Evolutionary conservation across 2,329 filamentous ascomycete genomes (phyloP).

Genomic region (Raffaelea albimanens): DNA sequence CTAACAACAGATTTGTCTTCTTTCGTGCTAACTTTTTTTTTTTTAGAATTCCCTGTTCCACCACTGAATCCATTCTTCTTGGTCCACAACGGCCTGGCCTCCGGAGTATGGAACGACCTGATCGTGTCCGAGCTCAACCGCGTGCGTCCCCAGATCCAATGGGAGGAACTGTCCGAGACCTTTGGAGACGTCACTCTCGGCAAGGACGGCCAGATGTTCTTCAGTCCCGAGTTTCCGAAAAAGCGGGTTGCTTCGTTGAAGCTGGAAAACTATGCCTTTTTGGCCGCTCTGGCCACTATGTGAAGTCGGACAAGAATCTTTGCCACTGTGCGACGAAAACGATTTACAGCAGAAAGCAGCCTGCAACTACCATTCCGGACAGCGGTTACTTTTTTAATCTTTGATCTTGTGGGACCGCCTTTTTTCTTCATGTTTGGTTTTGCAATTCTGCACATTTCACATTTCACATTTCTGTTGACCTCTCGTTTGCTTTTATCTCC

Average conservation of each 20-base stretch:
- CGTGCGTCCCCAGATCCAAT: constrained; percentile 48
- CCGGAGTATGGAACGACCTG: constrained; percentile 62
- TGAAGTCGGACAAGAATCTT: no score
- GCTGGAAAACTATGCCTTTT: constrained; percentile 45
- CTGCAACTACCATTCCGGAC: no score
- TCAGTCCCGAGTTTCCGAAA: constrained; percentile 45
- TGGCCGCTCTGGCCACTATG: constrained; percentile 22
- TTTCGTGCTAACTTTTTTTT: not conserved
- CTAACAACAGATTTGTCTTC: not conserved
- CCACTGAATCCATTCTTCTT: constrained; percentile 66
- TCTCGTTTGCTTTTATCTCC: not conserved
- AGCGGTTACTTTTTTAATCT: no score
- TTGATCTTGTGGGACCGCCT: no score
- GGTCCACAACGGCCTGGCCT: constrained; percentile 48
- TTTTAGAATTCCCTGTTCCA: constrained; percentile 56
- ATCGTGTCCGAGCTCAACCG: constrained; percentile 53
- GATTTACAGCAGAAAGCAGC: no score
- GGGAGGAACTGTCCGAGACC: constrained; percentile 53
- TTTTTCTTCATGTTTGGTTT: no score
- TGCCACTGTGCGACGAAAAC: no score
- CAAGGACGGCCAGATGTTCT: constrained; percentile 50
- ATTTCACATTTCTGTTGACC: no score
- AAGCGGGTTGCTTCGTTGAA: constrained; percentile 46
- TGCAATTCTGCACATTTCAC: no score
- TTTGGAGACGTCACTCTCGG: constrained; percentile 51